Evolutionary conservation across 2,329 filamentous ascomycete genomes (phyloP), one percentile per base, ranked within the genome.

Genomic region (Cryphonectria naterciae): DNA sequence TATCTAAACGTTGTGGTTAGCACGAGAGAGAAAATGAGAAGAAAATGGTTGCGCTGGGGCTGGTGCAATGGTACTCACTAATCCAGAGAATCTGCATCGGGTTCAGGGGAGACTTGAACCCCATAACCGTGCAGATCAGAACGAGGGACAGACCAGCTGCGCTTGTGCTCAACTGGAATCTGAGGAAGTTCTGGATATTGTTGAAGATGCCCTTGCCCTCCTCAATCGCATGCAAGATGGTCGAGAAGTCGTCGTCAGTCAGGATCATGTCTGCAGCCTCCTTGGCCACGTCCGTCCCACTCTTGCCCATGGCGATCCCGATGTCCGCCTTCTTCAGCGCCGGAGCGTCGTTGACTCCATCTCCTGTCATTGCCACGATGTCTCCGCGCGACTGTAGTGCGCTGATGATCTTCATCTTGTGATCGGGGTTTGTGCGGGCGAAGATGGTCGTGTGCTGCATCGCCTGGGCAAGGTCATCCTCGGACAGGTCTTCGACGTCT

Each of bases 61-160:
- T 39, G 37, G 37, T 37, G 1, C 19, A 28, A 58, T 68, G 65
- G 43, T 56, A 65, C 94, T 84, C 84, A 98, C 95, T 99, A 78
- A 99, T 99, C 96, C 96, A 99, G 58, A 99, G 87, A 84, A 99
- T 99, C 83, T 99, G 96, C 96, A 99, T 99, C 65, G 96, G 94
- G 80, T 99, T 99, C 72, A 99, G 86, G 62, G 96, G 97, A 79
- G 96, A 97, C 82, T 94, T 95, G 83, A 97, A 96, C 54, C 96
- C 96, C 73, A 98, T 87, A 75, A 93, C 92, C 41, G 94, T 98
- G 85, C 95, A 98, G 77, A 99, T 82, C 75, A 99, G 89, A 25
- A 99, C 96, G 68, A 99, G 86, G 70, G 93, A 94, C 75, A 99
- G 85, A 73, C 96, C 94, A 68, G 97, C 96, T 28, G 97, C 96